phyloP scores from a whole-genome alignment of 345 rosid genomes.

The Euclidium syriacum region DNA sequence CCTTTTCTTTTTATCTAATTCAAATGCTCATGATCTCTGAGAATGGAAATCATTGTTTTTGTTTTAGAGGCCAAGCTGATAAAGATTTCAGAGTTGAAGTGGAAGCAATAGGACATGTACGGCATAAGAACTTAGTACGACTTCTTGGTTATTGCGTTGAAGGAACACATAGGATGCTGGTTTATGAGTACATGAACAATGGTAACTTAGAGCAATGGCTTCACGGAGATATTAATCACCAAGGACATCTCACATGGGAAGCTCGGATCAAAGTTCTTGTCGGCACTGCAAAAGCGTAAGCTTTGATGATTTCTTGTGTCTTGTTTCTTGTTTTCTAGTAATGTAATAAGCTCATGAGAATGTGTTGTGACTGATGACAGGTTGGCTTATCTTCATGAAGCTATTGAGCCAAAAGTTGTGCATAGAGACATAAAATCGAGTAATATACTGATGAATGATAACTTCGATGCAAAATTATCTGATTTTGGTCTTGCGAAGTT shows the following conservation, averaged over 20 bases:
- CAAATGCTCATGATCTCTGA: conserved; percentile 16
- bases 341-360: conserved; percentile 2
- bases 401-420: conserved; percentile 98
- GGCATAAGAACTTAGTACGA: conserved; percentile 94
- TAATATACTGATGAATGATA: conserved; percentile 81
- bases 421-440: conserved; percentile 97
- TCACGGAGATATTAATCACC: conserved; percentile 71
- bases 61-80: conserved; percentile 86
- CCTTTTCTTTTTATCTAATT: neutral
- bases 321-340: neutral
- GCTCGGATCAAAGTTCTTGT: conserved; percentile 78
- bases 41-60: neutral
- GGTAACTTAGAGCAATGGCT: conserved; percentile 98
- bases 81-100: conserved; percentile 96
- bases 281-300: conserved; percentile 96
- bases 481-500: conserved; percentile 94
- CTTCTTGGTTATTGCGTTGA: conserved; percentile 95
- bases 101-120: conserved; percentile 93
- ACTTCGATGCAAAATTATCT: conserved; percentile 84
- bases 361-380: conserved; percentile 33
- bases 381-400: conserved; percentile 88
- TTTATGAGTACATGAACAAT: conserved; percentile 85
- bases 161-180: conserved; percentile 90
- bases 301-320: neutral
- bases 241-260: conserved; percentile 89